A percentile compares a stretch with the other conserved stretches of the same genome.
phyloP scores from a whole-genome alignment of 257 asterid genomes.

The Gardenia jasminoides region DNA sequence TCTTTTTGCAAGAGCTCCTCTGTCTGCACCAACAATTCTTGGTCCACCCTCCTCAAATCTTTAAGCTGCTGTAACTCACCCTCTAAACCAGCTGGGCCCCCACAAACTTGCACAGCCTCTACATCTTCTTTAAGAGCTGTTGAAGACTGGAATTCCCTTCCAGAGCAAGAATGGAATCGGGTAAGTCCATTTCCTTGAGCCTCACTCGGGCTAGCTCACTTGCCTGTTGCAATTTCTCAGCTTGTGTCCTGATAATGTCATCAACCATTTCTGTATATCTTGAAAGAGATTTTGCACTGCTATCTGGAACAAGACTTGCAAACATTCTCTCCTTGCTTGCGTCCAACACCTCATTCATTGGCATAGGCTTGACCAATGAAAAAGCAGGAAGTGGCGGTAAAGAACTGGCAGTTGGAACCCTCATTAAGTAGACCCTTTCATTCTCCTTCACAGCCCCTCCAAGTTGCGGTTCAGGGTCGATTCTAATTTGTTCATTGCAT shows the following conservation, averaged over 20 bases:
- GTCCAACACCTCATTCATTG: conserved; percentile 85
- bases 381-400: conserved; percentile 78
- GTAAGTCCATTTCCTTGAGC: conserved; percentile 94
- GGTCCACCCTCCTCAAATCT: conserved; percentile 92
- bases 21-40: conserved; percentile 79
- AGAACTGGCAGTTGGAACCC: conserved; percentile 87
- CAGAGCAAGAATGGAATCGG: conserved; percentile 87
- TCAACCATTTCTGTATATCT: conserved; percentile 98
- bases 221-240: conserved; percentile 97
- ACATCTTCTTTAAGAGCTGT: conserved; percentile 69
- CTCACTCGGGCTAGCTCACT: conserved; percentile 98
- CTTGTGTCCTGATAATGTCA: conserved; percentile 83
- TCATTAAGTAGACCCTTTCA: conserved; percentile 91
- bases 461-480: conserved; percentile 60
- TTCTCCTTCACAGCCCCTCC: conserved; percentile 94
- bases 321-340: conserved; percentile 89
- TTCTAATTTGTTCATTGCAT: conserved; percentile 74
- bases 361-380: conserved; percentile 92
- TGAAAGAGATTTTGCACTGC: conserved; percentile 90
- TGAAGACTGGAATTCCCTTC: conserved; percentile 72
- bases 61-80: conserved; percentile 86
- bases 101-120: conserved; percentile 94
- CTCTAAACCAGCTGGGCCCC: conserved; percentile 90
- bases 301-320: conserved; percentile 93
- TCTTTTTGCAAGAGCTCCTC: conserved; percentile 96